phyloP scores from a whole-genome alignment of 78 protist species.

The Chrysochromulina parva region DNA sequence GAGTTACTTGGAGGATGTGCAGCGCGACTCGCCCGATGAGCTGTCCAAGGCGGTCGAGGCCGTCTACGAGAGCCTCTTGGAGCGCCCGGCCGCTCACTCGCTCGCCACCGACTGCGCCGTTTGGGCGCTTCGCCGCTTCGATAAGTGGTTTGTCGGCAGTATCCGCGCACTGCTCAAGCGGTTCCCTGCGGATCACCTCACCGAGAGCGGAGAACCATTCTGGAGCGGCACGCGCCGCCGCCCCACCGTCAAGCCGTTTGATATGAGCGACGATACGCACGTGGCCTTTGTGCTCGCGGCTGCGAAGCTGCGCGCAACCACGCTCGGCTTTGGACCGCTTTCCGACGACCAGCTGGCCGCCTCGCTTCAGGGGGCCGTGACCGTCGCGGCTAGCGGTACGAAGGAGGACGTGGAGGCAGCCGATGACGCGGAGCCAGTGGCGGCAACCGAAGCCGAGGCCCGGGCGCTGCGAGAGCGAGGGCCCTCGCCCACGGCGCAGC shows the following conservation, averaged over 20 bases:
- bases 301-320: not conserved
- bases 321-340: not conserved
- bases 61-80: not conserved
- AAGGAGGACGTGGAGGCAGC: not conserved
- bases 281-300: conserved; percentile 18
- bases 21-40: not conserved
- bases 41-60: not conserved
- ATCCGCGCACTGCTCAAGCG: not conserved
- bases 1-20: not conserved
- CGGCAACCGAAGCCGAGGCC: not conserved
- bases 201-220: conserved; percentile 59
- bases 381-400: not conserved
- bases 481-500: not conserved
- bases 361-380: not conserved
- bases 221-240: conserved; percentile 91
- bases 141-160: not conserved
- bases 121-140: conserved; percentile 23
- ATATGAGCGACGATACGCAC: conserved; percentile 38
- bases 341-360: not conserved
- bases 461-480: not conserved
- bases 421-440: too few species aligned
- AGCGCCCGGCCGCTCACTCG: too few species aligned
- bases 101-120: not conserved
- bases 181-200: not conserved
- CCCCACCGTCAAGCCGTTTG: conserved; percentile 80